Evolutionary conservation across 169 alveolate genomes (phyloP), one percentile per base, ranked within the genome.

Genomic region (Babesia caballi): DNA sequence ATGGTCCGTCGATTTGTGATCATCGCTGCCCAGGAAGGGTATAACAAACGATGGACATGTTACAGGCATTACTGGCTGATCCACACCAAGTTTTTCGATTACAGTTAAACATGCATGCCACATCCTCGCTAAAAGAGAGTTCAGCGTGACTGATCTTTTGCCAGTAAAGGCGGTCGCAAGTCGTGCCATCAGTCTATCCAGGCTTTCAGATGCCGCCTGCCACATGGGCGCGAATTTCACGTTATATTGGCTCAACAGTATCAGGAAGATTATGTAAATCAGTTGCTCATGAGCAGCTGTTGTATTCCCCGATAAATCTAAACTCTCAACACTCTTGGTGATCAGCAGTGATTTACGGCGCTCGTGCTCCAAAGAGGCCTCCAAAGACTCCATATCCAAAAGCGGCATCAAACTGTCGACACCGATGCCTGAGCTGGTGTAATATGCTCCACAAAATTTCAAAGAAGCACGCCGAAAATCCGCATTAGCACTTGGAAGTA

Each of bases 181-280:
- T 19, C 5, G 19, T 21, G 38, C 17, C 38, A 47, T 5, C 9
- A 63, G 60, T 25, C 46, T 63, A 11, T 44, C 59, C 3, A 25
- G 33, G 7, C 63, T 53, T 21, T 66, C 80, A 36, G 19, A 50
- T 25, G 82, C 65, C 4, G 72, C 71, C 52, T 77, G 56, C 85
- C 85, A 77, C 8, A 54, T 23, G 47, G 85, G 85, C 1, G 85
- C 60, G 27, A 40, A 77, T 47, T 77, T 77, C 40, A 77, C 82
- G 41, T 15, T 56, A 53, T 38, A 66, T 25, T 77, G 85, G n/a
- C 82, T 67, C 58, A 66, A 21, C 12, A 77, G 33, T 0, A 54
- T 35, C 66, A 51, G 58, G 38, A 35, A 54, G 6, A 77, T 25
- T 47, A 77, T 5, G 14, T 7, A 15, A 3, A 65, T 36, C 19